Evolutionary conservation across 2,329 filamentous ascomycete species (phyloP).

Genomic region (Fusarium brachygibbosum): DNA sequence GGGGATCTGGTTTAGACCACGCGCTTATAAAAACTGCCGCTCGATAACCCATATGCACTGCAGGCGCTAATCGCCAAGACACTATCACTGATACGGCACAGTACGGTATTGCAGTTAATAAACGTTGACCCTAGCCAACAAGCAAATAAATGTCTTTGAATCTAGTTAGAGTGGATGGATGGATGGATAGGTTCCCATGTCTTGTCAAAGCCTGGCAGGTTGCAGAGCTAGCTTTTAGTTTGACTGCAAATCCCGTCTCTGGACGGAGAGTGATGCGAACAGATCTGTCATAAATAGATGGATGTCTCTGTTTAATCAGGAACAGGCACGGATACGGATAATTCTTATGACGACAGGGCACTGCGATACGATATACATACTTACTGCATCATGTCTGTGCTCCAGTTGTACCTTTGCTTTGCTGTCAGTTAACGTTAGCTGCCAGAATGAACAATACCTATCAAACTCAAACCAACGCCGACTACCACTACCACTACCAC

Average conservation of each 20-base stretch:
- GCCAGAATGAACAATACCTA: neutral
- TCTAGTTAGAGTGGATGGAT: conserved; percentile 8
- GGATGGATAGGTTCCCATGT: conserved; percentile 5
- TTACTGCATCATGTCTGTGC: neutral
- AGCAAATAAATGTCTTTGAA: conserved; percentile 1
- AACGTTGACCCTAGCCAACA: neutral
- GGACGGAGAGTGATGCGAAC: conserved; percentile 6
- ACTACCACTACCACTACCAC: neutral
- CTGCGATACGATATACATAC: neutral
- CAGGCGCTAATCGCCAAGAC: conserved; percentile 30
- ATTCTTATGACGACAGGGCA: no score
- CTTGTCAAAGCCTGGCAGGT: conserved; percentile 7
- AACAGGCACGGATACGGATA: neutral
- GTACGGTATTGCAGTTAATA: neutral
- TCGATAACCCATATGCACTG: conserved; percentile 9
- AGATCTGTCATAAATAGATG: neutral
- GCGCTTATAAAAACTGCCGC: conserved; percentile 27
- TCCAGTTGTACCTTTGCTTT: neutral
- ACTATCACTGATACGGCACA: conserved; percentile 2
- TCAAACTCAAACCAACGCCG: neutral
- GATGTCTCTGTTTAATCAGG: neutral
- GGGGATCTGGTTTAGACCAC: conserved; percentile 4
- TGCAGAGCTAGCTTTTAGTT: conserved; percentile 16
- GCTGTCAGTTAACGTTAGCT: neutral
- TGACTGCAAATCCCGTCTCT: neutral